phyloP scores from a whole-genome alignment of 495 filamentous ascomycete genomes.

The Cairneyella variabilis region DNA sequence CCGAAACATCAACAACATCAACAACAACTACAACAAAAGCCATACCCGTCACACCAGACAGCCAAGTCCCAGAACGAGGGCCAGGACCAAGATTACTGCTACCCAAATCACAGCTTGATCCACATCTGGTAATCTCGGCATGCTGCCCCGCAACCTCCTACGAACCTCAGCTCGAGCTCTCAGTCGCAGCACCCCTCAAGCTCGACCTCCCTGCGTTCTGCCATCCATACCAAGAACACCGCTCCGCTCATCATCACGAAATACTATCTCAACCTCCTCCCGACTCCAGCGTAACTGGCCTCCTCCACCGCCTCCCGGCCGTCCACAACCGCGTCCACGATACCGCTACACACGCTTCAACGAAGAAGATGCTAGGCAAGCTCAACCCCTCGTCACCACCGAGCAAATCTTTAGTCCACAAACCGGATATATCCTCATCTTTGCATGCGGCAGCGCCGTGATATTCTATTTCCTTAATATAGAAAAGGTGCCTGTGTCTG shows the following conservation, averaged over 20 bases:
- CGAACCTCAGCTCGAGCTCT: constrained; percentile 5
- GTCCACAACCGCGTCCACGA: background rate
- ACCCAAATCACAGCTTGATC: no score
- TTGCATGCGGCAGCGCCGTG: constrained; percentile 30
- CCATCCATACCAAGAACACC: no score
- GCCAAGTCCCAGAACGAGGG: no score
- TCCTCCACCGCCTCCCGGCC: background rate
- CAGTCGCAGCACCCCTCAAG: background rate
- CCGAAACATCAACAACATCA: background rate
- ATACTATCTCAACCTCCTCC: no score
- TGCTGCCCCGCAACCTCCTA: constrained; percentile 1
- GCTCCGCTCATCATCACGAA: no score
- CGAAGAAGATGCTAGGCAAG: background rate
- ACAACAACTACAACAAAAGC: no score
- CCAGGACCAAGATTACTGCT: no score
- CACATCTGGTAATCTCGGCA: background rate
- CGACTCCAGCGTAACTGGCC: no score
- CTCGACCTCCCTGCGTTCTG: no score
- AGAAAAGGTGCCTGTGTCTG: constrained; percentile 76
- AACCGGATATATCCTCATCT: constrained; percentile 30
- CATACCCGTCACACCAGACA: no score
- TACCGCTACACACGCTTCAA: constrained; percentile 1
- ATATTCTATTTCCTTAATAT: constrained; percentile 68
- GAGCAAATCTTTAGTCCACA: background rate
- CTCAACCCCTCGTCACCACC: background rate